phyloP scores from a whole-genome alignment of 1,139 yeast genomes.

The Hanseniaspora gamundiae region DNA sequence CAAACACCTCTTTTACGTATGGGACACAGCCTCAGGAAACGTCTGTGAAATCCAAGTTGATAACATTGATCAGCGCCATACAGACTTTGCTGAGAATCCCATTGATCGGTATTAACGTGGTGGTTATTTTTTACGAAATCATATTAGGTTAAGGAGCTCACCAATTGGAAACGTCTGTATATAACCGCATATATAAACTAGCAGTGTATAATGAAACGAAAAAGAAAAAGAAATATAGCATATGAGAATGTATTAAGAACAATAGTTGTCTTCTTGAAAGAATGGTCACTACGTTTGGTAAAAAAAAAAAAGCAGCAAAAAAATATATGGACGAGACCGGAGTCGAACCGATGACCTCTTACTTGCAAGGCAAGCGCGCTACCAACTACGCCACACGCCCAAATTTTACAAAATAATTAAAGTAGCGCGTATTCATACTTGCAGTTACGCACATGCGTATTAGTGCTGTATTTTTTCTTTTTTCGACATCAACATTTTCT shows the following conservation, averaged over 20 bases:
- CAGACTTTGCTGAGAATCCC: constrained; percentile 65
- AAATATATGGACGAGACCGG: constrained; percentile 20
- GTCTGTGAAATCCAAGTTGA: constrained; percentile 43
- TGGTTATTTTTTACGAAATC: constrained; percentile 62
- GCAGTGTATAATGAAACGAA: not conserved
- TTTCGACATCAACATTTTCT: not conserved
- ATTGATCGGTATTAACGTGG: constrained; percentile 50
- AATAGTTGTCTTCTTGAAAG: too few species aligned
- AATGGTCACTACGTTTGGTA: too few species aligned
- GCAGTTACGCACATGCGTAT: too few species aligned
- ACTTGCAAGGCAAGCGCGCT: constrained; percentile 49
- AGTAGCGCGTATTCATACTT: too few species aligned
- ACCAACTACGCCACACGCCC: constrained; percentile 94
- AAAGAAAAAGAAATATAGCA: not conserved
- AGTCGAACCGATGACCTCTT: constrained; percentile 25
- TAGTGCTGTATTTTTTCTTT: not conserved
- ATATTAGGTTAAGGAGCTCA: constrained; percentile 68
- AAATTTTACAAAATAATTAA: too few species aligned
- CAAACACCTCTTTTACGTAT: constrained; percentile 5
- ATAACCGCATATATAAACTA: too few species aligned
- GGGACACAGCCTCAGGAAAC: constrained; percentile 30
- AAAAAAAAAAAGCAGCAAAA: not conserved
- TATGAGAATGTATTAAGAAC: too few species aligned
- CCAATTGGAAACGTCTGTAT: not conserved
- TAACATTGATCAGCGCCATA: constrained; percentile 58